These are phyloP conservation scores for Climacium dendroides DNA, from an alignment of 225 moss, liverwort and hornwort species.

Conservation along the genomic window DNA sequence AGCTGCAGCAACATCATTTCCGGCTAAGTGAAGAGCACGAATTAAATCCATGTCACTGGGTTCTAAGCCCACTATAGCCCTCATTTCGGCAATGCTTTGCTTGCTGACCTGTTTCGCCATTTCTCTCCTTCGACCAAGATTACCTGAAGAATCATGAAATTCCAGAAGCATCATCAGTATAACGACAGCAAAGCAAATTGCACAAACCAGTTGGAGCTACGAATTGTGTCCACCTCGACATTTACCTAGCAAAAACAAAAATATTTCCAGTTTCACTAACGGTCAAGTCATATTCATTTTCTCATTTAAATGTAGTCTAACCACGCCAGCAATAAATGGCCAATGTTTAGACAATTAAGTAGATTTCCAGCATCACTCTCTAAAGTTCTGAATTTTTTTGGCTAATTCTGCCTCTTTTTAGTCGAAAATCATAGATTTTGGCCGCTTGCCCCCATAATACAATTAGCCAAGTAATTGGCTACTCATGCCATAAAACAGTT, in stretches of 20 bases:
- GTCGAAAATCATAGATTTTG: not conserved
- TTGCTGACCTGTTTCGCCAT: slow-evolving; percentile 73
- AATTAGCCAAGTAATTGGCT: not conserved
- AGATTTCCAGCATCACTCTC: not conserved
- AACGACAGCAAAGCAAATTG: not conserved
- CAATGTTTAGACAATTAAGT: too few relatives aligned
- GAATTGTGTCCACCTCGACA: not conserved
- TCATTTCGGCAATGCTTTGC: slow-evolving; percentile 55
- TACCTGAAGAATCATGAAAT: slow-evolving; percentile 19
- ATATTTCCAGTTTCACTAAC: not conserved
- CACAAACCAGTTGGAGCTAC: not conserved
- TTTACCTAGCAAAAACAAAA: not conserved
- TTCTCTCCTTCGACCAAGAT: slow-evolving; percentile 62
- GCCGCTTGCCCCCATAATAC: not conserved
- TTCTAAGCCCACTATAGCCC: slow-evolving; percentile 60
- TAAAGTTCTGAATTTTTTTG: not conserved
- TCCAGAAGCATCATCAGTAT: not conserved
- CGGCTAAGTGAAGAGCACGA: slow-evolving; percentile 73
- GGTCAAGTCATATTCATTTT: not conserved
- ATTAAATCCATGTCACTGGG: slow-evolving; percentile 88
- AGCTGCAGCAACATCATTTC: slow-evolving; percentile 66
- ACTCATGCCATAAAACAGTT: not conserved
- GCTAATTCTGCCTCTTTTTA: fast-evolving
- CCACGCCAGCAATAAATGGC: not conserved
- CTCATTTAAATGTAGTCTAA: not conserved